Conservation (phyloP, 495 filamentous ascomycete genomes). For the Barbatosphaeria neglecta region DNA sequence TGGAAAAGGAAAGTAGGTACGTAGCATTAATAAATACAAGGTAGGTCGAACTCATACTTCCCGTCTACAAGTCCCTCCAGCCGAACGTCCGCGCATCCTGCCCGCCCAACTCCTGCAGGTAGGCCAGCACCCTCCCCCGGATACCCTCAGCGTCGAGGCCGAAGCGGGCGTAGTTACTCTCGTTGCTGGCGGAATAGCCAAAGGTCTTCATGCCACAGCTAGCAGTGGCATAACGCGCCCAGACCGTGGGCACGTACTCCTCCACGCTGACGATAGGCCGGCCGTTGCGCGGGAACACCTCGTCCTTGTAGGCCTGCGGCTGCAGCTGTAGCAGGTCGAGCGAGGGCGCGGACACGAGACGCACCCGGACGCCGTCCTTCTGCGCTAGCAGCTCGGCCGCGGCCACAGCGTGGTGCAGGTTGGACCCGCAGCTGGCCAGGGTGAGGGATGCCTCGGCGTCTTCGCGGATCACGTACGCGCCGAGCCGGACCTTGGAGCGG, state of each 20-base stretch:
- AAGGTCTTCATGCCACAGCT: slow-evolving; percentile 29
- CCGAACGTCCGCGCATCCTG: slow-evolving; percentile 11
- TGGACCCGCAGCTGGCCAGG: slow-evolving; percentile 19
- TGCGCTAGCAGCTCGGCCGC: slow-evolving; percentile 10
- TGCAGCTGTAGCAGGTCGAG: slow-evolving; percentile 43
- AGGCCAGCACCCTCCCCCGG: slow-evolving; percentile 17
- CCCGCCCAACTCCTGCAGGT: slow-evolving; percentile 17
- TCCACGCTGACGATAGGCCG: slow-evolving; percentile 42
- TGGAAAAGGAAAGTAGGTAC: no score
- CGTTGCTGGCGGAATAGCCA: slow-evolving; percentile 15
- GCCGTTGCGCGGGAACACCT: slow-evolving; percentile 16
- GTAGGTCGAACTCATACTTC: neutral
- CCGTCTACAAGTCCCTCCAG: neutral
- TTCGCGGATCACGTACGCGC: slow-evolving; percentile 24
- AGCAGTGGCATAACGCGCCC: slow-evolving; percentile 49
- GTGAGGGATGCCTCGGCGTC: slow-evolving; percentile 16
- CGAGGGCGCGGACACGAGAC: slow-evolving; percentile 45
- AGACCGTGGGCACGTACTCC: slow-evolving; percentile 43
- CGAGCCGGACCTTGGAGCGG: slow-evolving; percentile 13
- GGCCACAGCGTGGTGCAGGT: slow-evolving; percentile 18
- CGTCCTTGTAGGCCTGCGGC: slow-evolving; percentile 32
- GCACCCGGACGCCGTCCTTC: slow-evolving; percentile 18
- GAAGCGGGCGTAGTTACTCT: slow-evolving; percentile 15
- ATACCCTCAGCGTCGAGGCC: slow-evolving; percentile 21
- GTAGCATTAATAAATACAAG: neutral